Evolutionary conservation across 2,329 filamentous ascomycete species (phyloP).

Genomic region (Diaporthe longicolla): DNA sequence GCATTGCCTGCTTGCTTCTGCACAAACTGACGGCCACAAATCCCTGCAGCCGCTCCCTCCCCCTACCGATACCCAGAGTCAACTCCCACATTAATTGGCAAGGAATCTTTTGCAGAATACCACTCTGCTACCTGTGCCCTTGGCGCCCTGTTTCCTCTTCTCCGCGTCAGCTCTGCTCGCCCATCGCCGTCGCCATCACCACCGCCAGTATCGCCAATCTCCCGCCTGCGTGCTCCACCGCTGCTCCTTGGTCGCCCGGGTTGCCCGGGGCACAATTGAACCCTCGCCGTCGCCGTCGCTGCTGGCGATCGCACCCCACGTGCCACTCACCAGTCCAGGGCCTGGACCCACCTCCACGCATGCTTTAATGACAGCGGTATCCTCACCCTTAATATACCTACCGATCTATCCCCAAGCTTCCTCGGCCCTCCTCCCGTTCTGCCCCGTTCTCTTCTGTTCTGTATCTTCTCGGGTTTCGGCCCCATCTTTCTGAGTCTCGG

Average conservation of each 20-base stretch:
- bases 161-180: constrained; percentile 10
- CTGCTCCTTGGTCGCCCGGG: neutral
- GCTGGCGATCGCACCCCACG: constrained; percentile 32
- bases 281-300: constrained; percentile 19
- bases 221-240: constrained; percentile 11
- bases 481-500: constrained; percentile 11
- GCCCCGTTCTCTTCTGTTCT: neutral
- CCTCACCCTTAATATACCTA: constrained; percentile 42
- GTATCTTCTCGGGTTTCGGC: constrained; percentile 10
- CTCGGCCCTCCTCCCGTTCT: neutral
- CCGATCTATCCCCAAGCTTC: constrained; percentile 29
- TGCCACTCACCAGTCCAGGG: constrained; percentile 35
- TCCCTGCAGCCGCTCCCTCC: neutral
- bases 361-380: constrained; percentile 42
- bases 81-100: constrained; percentile 6
- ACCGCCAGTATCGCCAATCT: neutral
- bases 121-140: constrained; percentile 17
- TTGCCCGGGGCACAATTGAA: neutral
- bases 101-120: constrained; percentile 16
- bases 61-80: constrained; percentile 16
- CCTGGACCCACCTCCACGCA: constrained; percentile 42
- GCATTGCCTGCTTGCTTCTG: constrained; percentile 24
- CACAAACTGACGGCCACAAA: neutral
- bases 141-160: constrained; percentile 10
- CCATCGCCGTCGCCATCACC: neutral